Percentiles rank a stretch among this genome's conserved stretches.
These are phyloP conservation scores for Chaetothyriales sp. DNA, from an alignment of 2,329 filamentous ascomycete species.

Conservation along the genomic window DNA sequence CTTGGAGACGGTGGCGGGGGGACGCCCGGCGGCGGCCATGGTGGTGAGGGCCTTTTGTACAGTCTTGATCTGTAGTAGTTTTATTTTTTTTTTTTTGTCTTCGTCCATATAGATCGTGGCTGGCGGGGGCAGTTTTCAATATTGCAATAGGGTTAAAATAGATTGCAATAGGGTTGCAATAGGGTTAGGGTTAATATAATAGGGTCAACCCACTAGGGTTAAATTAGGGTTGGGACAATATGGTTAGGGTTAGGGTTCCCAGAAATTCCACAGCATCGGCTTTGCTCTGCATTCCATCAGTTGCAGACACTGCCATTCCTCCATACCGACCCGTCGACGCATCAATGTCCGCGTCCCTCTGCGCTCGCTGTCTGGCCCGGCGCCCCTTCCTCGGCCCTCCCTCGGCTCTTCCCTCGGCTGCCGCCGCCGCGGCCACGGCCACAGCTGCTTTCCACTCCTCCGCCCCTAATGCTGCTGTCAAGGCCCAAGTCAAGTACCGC, in stretches of 20 bases:
- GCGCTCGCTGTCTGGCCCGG: slow-evolving; percentile 11
- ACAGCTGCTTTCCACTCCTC: slow-evolving; percentile 32
- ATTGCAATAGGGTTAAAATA: too few relatives aligned
- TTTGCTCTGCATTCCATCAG: not conserved
- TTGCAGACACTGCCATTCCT: not conserved
- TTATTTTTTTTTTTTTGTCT: too few relatives aligned
- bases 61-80: too few relatives aligned
- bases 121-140: too few relatives aligned
- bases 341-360: slow-evolving; percentile 12
- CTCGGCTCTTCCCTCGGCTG: not conserved
- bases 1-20: slow-evolving; percentile 56
- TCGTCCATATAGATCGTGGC: too few relatives aligned
- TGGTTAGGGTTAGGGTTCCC: not conserved
- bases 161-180: not conserved
- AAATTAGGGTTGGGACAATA: not conserved
- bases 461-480: slow-evolving; percentile 38
- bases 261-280: not conserved
- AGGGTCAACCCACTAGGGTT: too few relatives aligned
- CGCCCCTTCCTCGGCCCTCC: slow-evolving; percentile 5
- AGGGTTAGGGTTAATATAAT: not conserved
- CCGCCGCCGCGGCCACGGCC: slow-evolving; percentile 1
- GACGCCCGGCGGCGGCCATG: slow-evolving; percentile 11
- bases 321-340: not conserved
- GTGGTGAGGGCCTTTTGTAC: too few relatives aligned
- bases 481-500: not conserved